Base-by-base conservation (phyloP, 2,329 filamentous ascomycete genomes). In the Talaromyces sp. region DNA sequence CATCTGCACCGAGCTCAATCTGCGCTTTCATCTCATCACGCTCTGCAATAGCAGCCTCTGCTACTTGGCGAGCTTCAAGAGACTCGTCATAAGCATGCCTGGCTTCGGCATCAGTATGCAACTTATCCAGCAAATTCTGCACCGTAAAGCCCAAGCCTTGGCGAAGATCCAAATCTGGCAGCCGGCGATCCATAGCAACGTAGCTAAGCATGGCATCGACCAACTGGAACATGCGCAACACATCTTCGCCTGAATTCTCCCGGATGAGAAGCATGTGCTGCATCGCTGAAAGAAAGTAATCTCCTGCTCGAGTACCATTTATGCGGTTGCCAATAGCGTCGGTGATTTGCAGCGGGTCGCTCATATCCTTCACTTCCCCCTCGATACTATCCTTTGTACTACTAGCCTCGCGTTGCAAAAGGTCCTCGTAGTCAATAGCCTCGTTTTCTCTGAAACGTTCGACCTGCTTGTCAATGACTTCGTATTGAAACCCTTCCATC, bases 121-220 rank as follows among this genome's bases (percentile, higher is more conserved):
- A 82, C 77, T 95, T 96, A 78, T 97, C 94, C 64, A 99, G 81
- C 66, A 99, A 81, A 74, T 86, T 96, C 77, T 97, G 94, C 10
- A 99, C 94, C 0, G 93, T 97, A 70, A 97, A 97, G 74, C 96
- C 97, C 65, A 99, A 84, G 71, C 92, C 96, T 75, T 97, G 93
- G 79, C 97, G 97, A 62, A 99, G 84, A 74, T 99, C 94, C 87
- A 97, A 93, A 75, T 99, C 93, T 43, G 94, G 94, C 65, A 97
- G 77, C 64, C 94, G 85, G 70, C 94, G 86, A 75, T 99, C 94
- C 93, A 99, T 99, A 68, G 93, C 93, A 64, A 99, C 93, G 75
- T 97, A 97, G 75, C 92, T 96, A 65, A 99, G 86, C 92, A 97
- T 97, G n/a, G 91, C 88, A 76, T 99, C 94, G 29, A 97, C 92